Base-by-base conservation (phyloP, 2,329 filamentous ascomycete genomes). In the Mollisia scopiformis region DNA sequence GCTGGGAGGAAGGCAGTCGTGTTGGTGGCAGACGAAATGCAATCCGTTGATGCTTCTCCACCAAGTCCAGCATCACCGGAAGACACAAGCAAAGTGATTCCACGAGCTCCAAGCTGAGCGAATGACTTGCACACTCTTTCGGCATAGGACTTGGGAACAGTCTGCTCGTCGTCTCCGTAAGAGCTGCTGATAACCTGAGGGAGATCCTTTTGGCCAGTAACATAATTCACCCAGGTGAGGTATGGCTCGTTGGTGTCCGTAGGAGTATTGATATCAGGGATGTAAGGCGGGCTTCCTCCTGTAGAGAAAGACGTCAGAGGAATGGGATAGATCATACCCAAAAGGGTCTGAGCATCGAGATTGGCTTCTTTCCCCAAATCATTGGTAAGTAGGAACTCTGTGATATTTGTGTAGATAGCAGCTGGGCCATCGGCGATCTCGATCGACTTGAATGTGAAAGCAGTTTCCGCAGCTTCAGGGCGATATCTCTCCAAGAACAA, bases 181-280 rank as follows among this genome's bases (percentile, higher is more conserved):
- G 82, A 84, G 23, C 84, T 79, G 51, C 80, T 82, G 16, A 87
- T 76, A 2, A 87, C 80, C 47, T 84, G 82, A 1, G 85, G 85
- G 11, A 86, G 67, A 46, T 79, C 71, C 13, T 73, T 69, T 39
- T 81, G 78, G 0, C 75, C 70, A 1, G 85, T 74, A 6, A 87
- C 72, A 61, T 80, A 78, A 56, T 84, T 76, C 13, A 86, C 75
- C 64, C 84, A 81, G 33, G 82, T 79, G 2, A 87, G 73, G 63
- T 83, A 87, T 0, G 85, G 85, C 72, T 87, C 84, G 68, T 87
- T 91, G 72, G 86, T 81, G 51, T 84, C 79, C 0, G 82, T 77
- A 23, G 77, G 73, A 73, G 63, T 62, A 30, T 64, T 62, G 31
- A 58, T 14, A 58, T 84, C 80, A 0, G 83, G 77, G 16, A 76